Conservation (phyloP, 225 moss, liverwort and hornwort genomes). For the Pleurozium schreberi region DNA sequence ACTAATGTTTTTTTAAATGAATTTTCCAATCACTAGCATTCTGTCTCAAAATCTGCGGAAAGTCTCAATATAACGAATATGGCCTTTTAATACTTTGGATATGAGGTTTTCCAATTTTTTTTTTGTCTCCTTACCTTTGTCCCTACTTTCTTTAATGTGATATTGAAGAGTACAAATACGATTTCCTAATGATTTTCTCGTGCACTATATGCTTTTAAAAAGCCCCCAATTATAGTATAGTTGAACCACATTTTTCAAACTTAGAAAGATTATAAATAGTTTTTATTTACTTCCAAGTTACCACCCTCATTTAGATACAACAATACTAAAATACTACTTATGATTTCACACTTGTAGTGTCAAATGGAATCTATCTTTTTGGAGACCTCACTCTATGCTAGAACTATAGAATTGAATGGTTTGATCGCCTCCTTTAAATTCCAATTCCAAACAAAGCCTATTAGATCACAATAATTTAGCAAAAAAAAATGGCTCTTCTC, state of each 20-base stretch:
- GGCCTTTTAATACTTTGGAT: too few species aligned
- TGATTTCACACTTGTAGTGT: not conserved
- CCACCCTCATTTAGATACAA: not conserved
- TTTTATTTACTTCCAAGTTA: not conserved
- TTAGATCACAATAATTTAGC: not conserved
- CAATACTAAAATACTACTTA: not conserved
- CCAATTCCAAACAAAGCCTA: not conserved
- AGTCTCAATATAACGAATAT: too few species aligned
- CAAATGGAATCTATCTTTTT: not conserved
- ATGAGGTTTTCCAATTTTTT: not conserved
- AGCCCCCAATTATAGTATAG: too few species aligned
- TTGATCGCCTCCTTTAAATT: not conserved
- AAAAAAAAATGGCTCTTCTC: not conserved
- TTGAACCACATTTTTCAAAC: not conserved
- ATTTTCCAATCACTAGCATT: too few species aligned
- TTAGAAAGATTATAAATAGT: too few species aligned
- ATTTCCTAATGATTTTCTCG: not conserved
- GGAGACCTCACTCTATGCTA: not conserved
- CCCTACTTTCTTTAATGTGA: not conserved
- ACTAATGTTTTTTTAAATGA: too few species aligned
- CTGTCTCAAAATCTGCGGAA: too few species aligned
- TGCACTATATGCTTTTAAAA: not conserved
- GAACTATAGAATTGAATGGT: not conserved
- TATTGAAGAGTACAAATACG: not conserved
- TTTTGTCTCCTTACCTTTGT: rapidly evolving